Conservation (phyloP, 2,329 filamentous ascomycete species). For the Colletotrichum ledebouriae region DNA sequence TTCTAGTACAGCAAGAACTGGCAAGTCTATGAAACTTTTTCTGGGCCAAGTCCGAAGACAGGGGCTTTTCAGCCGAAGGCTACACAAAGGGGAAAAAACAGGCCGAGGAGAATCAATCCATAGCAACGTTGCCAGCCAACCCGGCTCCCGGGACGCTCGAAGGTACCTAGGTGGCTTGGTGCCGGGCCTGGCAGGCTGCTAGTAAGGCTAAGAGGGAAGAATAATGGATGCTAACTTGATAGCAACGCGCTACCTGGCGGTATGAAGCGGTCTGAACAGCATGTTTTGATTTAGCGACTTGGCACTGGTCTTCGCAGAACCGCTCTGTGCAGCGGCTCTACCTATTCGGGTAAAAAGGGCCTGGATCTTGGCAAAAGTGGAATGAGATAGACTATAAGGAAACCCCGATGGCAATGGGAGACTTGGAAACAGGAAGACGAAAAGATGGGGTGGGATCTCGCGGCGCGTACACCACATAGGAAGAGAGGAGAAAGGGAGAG, state of each 20-base stretch:
- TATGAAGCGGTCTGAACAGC: constrained; percentile 17
- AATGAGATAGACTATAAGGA: constrained; percentile 17
- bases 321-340: background rate
- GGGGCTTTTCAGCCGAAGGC: constrained; percentile 3
- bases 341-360: constrained; percentile 2
- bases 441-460: constrained; percentile 10
- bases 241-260: constrained; percentile 15
- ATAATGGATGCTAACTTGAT: constrained; percentile 8
- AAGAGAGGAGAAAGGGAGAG: background rate
- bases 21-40: constrained; percentile 1
- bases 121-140: constrained; percentile 11
- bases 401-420: constrained; percentile 7
- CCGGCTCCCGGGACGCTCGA: constrained; percentile 13
- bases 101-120: background rate
- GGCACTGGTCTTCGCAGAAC: constrained; percentile 6
- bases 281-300: constrained; percentile 23
- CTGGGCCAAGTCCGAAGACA: constrained; percentile 9
- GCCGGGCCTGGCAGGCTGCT: constrained; percentile 1
- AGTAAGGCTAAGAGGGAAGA: background rate
- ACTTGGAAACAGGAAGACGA: constrained; percentile 1
- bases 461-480: constrained; percentile 10
- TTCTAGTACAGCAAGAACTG: background rate
- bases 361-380: constrained; percentile 10
- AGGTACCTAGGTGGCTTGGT: constrained; percentile 7
- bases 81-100: constrained; percentile 2